Evolutionary conservation across 257 asterid genomes (phyloP), one percentile per base, ranked within the genome.

Genomic region (Osmanthus fragrans): DNA sequence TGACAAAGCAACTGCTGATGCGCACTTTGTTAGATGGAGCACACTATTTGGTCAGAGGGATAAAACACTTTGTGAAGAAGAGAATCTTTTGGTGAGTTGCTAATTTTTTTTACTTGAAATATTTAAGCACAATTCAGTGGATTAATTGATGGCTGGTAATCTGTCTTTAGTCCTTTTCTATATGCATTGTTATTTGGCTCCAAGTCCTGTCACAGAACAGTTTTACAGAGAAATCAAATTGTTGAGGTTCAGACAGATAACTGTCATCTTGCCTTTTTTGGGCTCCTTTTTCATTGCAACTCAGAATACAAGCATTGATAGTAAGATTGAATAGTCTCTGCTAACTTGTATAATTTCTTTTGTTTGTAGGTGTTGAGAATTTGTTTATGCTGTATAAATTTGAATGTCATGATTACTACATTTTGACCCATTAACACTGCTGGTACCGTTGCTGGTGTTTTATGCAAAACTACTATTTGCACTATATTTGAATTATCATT

Each of bases 21-120:
- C 91, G 47, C 98, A 93, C 73, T 77, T 81, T 77, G 84, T 37
- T 65, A 93, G 85, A 85, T 96, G 98, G 99, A 83, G 72, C 79
- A 29, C 89, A 49, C 73, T 89, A 77, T 93, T 93, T 84, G 87
- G 72, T 70, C 92, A 89, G 84, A 92, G 91, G 97, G 96, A 90
- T 37, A 84, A 80, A 74, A 80, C 96, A 51, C 94, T 96, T 65
- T 79, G 91, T 12, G 97, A 93, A 81, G 99, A 93, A 87, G 97
- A 96, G 85, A 79, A 70, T 42, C 87, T 87, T 70, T 83, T 95
- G 90, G 99, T 93, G 80, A 82, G 94, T 71, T 79, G 19, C 30
- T 32, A 8, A 32, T n/a, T 65, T 51, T 13, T 58, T 42, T 36
- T 19, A 21, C 51, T 68, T 19, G 34, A 58, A 10, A 7, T 6